Base-by-base conservation (phyloP, 2,329 filamentous ascomycete species). In the Calonectria pseudoturangicola region DNA sequence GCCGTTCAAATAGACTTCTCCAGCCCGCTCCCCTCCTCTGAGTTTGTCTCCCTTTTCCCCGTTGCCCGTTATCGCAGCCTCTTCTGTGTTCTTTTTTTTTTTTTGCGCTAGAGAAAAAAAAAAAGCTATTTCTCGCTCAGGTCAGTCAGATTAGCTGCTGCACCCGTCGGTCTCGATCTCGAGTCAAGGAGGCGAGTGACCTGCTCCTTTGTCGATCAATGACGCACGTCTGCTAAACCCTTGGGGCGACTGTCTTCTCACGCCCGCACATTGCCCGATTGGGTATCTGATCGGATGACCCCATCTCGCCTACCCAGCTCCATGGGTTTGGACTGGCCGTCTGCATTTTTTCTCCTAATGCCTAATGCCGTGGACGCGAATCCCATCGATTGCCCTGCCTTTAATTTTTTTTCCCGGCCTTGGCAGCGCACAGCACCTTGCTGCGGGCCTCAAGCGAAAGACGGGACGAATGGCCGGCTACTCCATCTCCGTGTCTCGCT, bases 271-370 rank as follows among this genome's bases (percentile, higher is more conserved):
- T 39, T 47, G 39, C 58, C 58, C 27, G 13, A 63, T 63, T 47
- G 25, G 58, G 58, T 47, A 63, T 63, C 41, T 63, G 58, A 39
- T 63, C 58, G 27, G 41, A 47, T 47, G 58, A 60, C 54, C 39
- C n/a, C 39, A 21, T 48, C 25, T 21, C 27, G 4, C 15, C 12
- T 27, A 41, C 54, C 54, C 54, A 25, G 36, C 36, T 60, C 54
- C 54, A 10, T 41, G 54, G 54, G 13, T 9, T 25, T n/a, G 54
- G 54, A 60, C 54, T 25, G 39, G 54, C 33, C 54, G 21, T 45
- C 18, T 58, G 33, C 54, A 60, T 60, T 25, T 28, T 12, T 13
- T 28, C 25, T 41, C 54, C 51, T 13, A 16, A 58, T 41, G 36
- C 33, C 33, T 36, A 36, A 36, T 28, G 30, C 33, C 12, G 15